Base-by-base conservation (phyloP, 1,284 basidiomycete species). In the Puccinia coronata region DNA sequence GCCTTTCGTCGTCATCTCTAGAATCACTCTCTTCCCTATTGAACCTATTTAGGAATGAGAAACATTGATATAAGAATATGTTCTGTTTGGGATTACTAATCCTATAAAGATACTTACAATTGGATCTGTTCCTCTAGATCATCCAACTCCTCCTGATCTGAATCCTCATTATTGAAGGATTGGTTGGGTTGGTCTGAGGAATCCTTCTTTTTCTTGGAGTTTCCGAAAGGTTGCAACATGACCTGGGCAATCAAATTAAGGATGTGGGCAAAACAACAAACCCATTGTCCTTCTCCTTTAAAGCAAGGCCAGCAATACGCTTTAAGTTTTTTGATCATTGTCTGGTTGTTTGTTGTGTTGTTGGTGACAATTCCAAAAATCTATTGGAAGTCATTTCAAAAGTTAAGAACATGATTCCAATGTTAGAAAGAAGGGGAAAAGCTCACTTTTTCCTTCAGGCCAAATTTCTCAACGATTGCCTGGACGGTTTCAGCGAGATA, bases 271-370 rank as follows among this genome's bases (percentile, higher is more conserved):
- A 63, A 63, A 31, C 11, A 63, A n/a, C 25, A 25, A 18, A 63
- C 34, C 59, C 63, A 65, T 31, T 65, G 63, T 9, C 14, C n/a
- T 39, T 65, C 28, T n/a, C 63, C 34, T 65, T 67, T 67, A 41
- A 67, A 28, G 11, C 36, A 43, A 67, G 65, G 18, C 65, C 65
- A 67, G 14, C n/a, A 14, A 31, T 16, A 67, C 2, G 8, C 1
- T n/a, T 67, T 67, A 23, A 47, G 41, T 11, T 67, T 31, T 1
- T 67, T 28, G 11, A 67, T 43, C 65, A 67, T 67, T 67, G 6
- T 43, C 39, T 67, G 65, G 20, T 67, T 67, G 65, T 67, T 67
- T 67, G 65, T 67, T 18, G 65, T 23, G 43, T 43, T 67, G 65
- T 67, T 23, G 1, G 65, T 43, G 4, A 67, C 65, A n/a, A 67